These are phyloP conservation scores for Ascobolus immersus DNA, from an alignment of 495 filamentous ascomycete species.

Conservation along the genomic window DNA sequence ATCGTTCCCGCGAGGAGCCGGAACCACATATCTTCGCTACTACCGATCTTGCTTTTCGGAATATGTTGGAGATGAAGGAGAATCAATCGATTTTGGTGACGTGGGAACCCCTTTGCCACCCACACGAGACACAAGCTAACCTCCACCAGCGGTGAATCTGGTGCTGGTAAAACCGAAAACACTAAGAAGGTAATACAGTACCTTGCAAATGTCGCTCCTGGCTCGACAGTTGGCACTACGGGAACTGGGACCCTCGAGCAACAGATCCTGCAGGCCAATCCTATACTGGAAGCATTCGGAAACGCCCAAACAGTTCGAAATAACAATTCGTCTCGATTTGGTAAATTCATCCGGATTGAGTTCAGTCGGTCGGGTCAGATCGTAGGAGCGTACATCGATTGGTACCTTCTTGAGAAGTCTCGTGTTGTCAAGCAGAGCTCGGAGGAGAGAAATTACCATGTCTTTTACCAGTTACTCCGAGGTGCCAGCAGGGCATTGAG, in stretches of 20 bases:
- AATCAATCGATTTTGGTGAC: conserved; percentile 97
- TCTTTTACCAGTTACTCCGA: conserved; percentile 86
- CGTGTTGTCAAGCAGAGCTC: conserved; percentile 68
- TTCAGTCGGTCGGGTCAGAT: conserved; percentile 80
- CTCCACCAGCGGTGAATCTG: conserved; percentile 86
- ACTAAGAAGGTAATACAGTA: conserved; percentile 99
- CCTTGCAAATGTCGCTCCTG: conserved; percentile 74
- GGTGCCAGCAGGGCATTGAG: conserved; percentile 52
- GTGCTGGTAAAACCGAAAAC: conserved; percentile 96
- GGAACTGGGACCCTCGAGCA: conserved; percentile 42
- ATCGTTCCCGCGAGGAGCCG: conserved; percentile 66
- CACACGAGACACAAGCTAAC: conserved; percentile 85
- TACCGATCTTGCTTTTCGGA: conserved; percentile 92
- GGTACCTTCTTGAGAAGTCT: conserved; percentile 95
- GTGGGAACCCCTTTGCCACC: conserved; percentile 71
- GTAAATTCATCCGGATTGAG: conserved; percentile 96
- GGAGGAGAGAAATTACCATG: conserved; percentile 83
- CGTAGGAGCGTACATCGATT: conserved; percentile 88
- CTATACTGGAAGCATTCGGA: conserved; percentile 92
- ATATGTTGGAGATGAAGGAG: conserved; percentile 77
- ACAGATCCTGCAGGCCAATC: conserved; percentile 88
- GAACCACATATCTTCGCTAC: conserved; percentile 96
- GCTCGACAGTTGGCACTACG: conserved; percentile 30
- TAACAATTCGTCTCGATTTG: conserved; percentile 95
- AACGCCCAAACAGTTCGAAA: conserved; percentile 96